A percentile compares a stretch with the other conserved stretches of the same genome.
phyloP scores from a whole-genome alignment of 176 grass and related monocot genomes.

The Poa annua region DNA sequence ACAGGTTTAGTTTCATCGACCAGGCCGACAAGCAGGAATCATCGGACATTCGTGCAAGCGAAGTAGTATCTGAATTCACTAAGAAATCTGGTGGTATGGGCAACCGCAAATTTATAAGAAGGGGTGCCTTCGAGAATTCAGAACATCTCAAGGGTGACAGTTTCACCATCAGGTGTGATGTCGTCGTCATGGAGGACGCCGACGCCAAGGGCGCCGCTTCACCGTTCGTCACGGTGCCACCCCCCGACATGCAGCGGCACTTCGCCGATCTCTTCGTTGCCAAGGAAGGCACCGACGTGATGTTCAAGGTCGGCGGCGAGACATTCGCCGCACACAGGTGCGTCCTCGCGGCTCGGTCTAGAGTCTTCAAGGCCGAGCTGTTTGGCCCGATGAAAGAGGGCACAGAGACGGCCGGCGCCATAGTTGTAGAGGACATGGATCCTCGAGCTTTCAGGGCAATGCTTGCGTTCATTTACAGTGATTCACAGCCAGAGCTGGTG shows the following conservation, averaged over 20 bases:
- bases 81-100: background rate
- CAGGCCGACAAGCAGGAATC: background rate
- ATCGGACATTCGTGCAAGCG: background rate
- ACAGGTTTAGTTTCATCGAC: background rate
- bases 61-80: background rate
- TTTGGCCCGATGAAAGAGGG: slow-evolving; percentile 7
- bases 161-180: no score
- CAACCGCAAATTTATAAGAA: background rate
- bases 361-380: background rate
- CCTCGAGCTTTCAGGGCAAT: background rate
- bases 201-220: background rate
- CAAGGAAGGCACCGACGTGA: background rate
- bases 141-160: no score
- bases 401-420: background rate
- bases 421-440: background rate
- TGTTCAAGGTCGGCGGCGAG: background rate
- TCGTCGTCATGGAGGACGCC: background rate
- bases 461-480: background rate
- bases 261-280: background rate
- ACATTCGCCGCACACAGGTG: background rate
- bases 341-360: background rate
- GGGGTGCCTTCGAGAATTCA: background rate
- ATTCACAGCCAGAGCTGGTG: background rate
- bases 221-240: background rate
- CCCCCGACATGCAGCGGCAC: background rate